Conservation (phyloP, 1,284 basidiomycete species). For the Papiliotrema fonsecae region DNA sequence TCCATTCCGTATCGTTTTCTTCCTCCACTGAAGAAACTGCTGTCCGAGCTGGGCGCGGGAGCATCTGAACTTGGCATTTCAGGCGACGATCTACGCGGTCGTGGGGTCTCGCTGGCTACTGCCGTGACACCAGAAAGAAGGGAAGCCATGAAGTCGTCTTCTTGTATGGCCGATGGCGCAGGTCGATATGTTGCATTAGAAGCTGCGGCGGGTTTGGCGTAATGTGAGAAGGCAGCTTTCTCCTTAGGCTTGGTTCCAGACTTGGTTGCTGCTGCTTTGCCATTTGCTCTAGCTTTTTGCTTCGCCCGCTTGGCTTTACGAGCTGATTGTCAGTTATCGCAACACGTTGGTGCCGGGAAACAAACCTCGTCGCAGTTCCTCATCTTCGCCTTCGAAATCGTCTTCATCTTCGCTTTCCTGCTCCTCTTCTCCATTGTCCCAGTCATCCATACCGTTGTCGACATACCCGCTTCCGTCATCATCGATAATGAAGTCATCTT, state of each 20-base stretch:
- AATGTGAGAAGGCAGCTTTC: slow-evolving; percentile 45
- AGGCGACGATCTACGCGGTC: slow-evolving; percentile 70
- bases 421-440: slow-evolving; percentile 55
- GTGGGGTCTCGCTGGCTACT: slow-evolving; percentile 44
- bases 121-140: slow-evolving; percentile 54
- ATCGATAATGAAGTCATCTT: slow-evolving; percentile 92
- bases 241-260: slow-evolving; percentile 43
- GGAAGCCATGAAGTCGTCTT: slow-evolving; percentile 77
- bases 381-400: slow-evolving; percentile 47
- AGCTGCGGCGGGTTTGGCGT: slow-evolving; percentile 52
- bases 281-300: slow-evolving; percentile 1
- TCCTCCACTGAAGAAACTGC: slow-evolving; percentile 50
- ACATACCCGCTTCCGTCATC: slow-evolving; percentile 90
- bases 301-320: slow-evolving; percentile 36
- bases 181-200: slow-evolving; percentile 69
- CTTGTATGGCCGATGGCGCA: slow-evolving; percentile 65
- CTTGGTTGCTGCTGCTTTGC: slow-evolving; percentile 20
- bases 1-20: slow-evolving; percentile 33
- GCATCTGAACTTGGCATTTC: slow-evolving; percentile 43
- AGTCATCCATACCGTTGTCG: slow-evolving; percentile 95
- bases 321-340: slow-evolving; percentile 21
- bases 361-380: slow-evolving; percentile 41
- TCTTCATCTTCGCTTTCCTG: slow-evolving; percentile 48
- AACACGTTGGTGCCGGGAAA: not conserved
- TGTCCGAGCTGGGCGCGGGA: slow-evolving; percentile 46